phyloP scores from a whole-genome alignment of 345 rosid species.

The Nasturtium officinale region DNA sequence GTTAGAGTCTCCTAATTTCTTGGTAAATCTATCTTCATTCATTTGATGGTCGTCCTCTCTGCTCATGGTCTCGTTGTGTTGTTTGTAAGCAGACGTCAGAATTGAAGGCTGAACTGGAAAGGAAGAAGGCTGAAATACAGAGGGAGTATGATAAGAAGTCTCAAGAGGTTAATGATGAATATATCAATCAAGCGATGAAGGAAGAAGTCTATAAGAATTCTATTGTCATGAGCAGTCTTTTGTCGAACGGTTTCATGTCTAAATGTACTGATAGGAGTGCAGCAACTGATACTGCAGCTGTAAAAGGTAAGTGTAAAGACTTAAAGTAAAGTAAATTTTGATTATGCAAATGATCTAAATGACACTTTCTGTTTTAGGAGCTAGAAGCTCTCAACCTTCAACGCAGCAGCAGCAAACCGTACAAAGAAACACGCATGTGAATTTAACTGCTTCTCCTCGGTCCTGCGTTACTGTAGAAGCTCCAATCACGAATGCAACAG shows the following conservation, averaged over 20 bases:
- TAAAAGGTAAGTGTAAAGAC: slow-evolving; percentile 29
- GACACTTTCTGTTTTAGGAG: background rate
- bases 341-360: background rate
- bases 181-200: background rate
- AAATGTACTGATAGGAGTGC: slow-evolving; percentile 6
- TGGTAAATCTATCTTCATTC: background rate
- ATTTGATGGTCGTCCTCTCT: background rate
- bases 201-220: background rate
- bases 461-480: background rate
- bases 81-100: slow-evolving; percentile 20
- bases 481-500: background rate
- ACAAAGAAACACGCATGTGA: background rate
- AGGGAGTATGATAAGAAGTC: slow-evolving; percentile 20
- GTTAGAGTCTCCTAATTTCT: slow-evolving; percentile 16
- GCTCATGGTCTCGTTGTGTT: slow-evolving; percentile 14
- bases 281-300: background rate
- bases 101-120: slow-evolving; percentile 24
- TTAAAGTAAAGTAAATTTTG: background rate
- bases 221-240: slow-evolving; percentile 16
- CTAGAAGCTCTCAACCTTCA: slow-evolving; percentile 10
- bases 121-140: slow-evolving; percentile 31
- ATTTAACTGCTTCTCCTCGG: slow-evolving; percentile 7
- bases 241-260: slow-evolving; percentile 15
- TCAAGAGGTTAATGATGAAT: slow-evolving; percentile 21
- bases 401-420: background rate